These are phyloP conservation scores for Fusarium sp. DNA, from an alignment of 2,329 filamentous ascomycete species.

Conservation along the genomic window DNA sequence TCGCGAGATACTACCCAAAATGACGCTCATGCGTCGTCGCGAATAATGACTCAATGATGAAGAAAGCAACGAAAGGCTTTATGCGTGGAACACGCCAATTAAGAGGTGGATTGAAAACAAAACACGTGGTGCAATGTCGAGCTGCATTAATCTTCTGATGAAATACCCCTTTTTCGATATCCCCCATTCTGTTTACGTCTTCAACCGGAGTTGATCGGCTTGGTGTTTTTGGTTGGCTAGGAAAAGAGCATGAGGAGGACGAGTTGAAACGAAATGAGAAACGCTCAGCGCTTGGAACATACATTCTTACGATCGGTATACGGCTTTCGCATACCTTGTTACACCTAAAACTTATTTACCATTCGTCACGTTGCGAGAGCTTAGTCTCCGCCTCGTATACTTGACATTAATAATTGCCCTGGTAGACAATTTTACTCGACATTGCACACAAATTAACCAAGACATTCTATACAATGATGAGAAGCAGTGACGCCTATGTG, in stretches of 20 bases:
- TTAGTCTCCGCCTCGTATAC: conserved; percentile 37
- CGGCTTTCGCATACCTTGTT: conserved; percentile 30
- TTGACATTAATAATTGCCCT: conserved; percentile 46
- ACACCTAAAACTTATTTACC: conserved; percentile 43
- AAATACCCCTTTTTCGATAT: conserved; percentile 40
- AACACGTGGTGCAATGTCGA: conserved; percentile 40
- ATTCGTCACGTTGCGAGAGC: conserved; percentile 39
- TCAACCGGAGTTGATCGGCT: conserved; percentile 43
- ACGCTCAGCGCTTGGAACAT: conserved; percentile 37
- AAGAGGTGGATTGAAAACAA: conserved; percentile 22
- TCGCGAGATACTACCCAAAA: conserved; percentile 12
- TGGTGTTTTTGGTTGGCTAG: conserved; percentile 38
- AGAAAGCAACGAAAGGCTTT: conserved; percentile 33
- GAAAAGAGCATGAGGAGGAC: conserved; percentile 31
- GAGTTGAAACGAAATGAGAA: conserved; percentile 34
- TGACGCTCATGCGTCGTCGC: conserved; percentile 44
- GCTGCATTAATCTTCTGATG: conserved; percentile 41
- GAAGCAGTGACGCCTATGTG: neutral
- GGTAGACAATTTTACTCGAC: conserved; percentile 49
- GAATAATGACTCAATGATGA: conserved; percentile 50
- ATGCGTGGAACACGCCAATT: conserved; percentile 9
- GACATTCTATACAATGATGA: neutral
- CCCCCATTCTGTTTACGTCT: conserved; percentile 37
- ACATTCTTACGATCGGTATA: conserved; percentile 35
- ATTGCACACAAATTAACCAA: conserved; percentile 40